Evolutionary conservation across 768 basidiomycete species (phyloP).

Genomic region (Suillus subalutaceus): DNA sequence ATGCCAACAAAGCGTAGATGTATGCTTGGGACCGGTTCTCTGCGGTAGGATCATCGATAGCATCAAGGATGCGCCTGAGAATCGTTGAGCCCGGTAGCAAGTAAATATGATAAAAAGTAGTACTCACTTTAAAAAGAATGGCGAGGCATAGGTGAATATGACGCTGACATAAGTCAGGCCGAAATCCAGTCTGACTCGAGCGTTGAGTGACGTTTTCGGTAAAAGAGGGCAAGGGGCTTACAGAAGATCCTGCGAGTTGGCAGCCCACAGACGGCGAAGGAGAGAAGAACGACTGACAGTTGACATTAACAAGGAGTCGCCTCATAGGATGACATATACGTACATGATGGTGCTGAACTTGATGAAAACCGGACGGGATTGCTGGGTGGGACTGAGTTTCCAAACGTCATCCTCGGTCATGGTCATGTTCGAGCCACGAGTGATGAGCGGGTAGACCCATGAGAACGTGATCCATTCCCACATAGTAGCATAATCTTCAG

Average conservation of each 20-base stretch:
- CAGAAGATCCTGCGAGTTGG: conserved; percentile 51
- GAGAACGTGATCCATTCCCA: conserved; percentile 72
- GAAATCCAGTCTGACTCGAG: conserved; percentile 57
- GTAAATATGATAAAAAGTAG: background rate
- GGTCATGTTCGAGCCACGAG: conserved; percentile 50
- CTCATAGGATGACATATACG: background rate
- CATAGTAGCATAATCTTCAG: conserved; percentile 77
- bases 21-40: conserved; percentile 65
- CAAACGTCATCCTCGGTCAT: conserved; percentile 75
- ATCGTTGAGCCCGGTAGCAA: background rate
- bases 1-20: conserved; percentile 77
- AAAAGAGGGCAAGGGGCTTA: conserved; percentile 12
- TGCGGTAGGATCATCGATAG: conserved; percentile 50
- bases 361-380: conserved; percentile 64
- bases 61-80: conserved; percentile 59
- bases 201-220: background rate
- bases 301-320: background rate
- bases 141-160: conserved; percentile 75
- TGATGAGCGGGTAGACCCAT: conserved; percentile 72
- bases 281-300: conserved; percentile 33
- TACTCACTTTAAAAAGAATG: conserved; percentile 80
- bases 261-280: conserved; percentile 44
- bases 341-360: conserved; percentile 41
- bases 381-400: conserved; percentile 67
- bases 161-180: conserved; percentile 68